Evolutionary conservation across 2,329 filamentous ascomycete genomes (phyloP), one percentile per base, ranked within the genome.

Genomic region (Pseudopyricularia cyperi): DNA sequence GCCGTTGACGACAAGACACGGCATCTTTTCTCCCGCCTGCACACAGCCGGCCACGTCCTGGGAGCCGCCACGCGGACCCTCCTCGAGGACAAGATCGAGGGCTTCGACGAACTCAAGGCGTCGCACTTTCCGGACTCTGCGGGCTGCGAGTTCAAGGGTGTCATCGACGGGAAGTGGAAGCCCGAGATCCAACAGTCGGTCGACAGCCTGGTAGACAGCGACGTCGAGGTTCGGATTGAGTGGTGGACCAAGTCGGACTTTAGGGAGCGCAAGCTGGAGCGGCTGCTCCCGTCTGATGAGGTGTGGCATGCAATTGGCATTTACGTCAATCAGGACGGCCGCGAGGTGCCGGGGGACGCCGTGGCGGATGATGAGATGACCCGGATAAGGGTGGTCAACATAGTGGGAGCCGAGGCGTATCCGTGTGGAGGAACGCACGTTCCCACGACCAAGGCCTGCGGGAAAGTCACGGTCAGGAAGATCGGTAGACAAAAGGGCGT

Each of bases 381-480:
- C 15, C 80, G 77, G 61, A 79, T 83, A 32, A 71, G 85, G 8
- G 81, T 87, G 0, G 83, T 88, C 24, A 75, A 79, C 54, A 85
- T 89, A 54, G 76, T 79, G 0, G 83, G 83, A 0, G 75, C 77
- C 0, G 85, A 83, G 57, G 75, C 75, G 26, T 88, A 89, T 68
- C 83, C 85, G 1, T 89, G 85, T 63, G 85, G 85, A 7, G 85
- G 85, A 0, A 89, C 85, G 26, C 85, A 89, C 68, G 83, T 88
- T 3, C 69, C 75, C 30, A 74, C 67, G 17, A 83, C 81, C 19
- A 71, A 74, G 53, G 57, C 73, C 54, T 80, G 76, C 59, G 80
- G 82, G 1, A 73, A 75, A 61, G 79, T 80, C 5, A 76, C 68
- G 3, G 80, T 88, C 4, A 82, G 74, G 69, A 86, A 83, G 68